Conservation (phyloP, 345 rosid species). For the Gossypium turneri region DNA sequence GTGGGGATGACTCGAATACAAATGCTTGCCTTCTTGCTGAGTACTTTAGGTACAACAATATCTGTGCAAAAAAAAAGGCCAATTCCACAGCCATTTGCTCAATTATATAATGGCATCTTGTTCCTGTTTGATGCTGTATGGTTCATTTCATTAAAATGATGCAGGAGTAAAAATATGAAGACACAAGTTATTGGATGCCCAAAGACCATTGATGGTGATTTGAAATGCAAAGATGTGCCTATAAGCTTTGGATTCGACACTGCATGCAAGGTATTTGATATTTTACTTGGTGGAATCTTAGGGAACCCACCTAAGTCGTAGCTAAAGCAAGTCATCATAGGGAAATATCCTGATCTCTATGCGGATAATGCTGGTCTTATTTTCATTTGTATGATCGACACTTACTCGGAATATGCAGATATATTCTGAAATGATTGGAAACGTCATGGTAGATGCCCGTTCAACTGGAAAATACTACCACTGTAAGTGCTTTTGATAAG, state of each 20-base stretch:
- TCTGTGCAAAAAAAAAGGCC: no score
- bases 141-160: neutral
- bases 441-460: slow-evolving; percentile 96
- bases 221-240: slow-evolving; percentile 97
- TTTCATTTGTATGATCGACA: neutral
- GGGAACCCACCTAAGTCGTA: neutral
- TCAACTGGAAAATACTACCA: slow-evolving; percentile 97
- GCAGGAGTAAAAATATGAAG: slow-evolving; percentile 81
- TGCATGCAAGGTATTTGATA: slow-evolving; percentile 80
- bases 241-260: slow-evolving; percentile 97
- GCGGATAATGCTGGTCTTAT: neutral
- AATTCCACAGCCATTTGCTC: neutral
- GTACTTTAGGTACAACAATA: slow-evolving; percentile 55
- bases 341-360: neutral
- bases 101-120: neutral
- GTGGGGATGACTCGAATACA: slow-evolving; percentile 99
- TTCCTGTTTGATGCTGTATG: neutral
- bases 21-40: slow-evolving; percentile 98
- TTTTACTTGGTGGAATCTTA: neutral
- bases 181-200: slow-evolving; percentile 96
- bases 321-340: neutral
- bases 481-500: slow-evolving; percentile 51
- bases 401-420: slow-evolving; percentile 47
- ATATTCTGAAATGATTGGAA: slow-evolving; percentile 95
- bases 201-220: slow-evolving; percentile 96